A percentile compares a stretch with the other conserved stretches of the same genome.
These are phyloP conservation scores for Malus hybrid DNA, from an alignment of 331 rosid species.

Conservation along the genomic window DNA sequence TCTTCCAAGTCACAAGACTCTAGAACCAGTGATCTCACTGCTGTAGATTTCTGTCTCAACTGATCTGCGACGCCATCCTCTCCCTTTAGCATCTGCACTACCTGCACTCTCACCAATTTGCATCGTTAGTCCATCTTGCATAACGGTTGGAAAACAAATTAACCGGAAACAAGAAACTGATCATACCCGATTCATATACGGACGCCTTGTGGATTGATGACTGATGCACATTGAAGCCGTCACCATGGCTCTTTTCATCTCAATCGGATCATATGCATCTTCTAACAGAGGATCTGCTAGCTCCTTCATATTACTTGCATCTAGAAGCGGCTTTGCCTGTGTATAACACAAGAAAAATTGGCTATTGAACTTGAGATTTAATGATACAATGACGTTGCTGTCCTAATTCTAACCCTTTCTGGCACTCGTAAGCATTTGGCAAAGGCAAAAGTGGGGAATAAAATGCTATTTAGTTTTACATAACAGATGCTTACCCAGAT, in stretches of 20 bases:
- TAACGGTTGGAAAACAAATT: not conserved
- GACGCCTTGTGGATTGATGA: slow-evolving; percentile 60
- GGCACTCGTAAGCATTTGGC: not conserved
- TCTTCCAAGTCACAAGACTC: slow-evolving; percentile 82
- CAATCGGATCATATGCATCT: slow-evolving; percentile 41
- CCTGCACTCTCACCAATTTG: slow-evolving; percentile 25
- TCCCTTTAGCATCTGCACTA: slow-evolving; percentile 51
- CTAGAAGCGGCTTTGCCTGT: slow-evolving; percentile 88
- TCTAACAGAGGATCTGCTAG: slow-evolving; percentile 66
- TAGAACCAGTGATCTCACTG: slow-evolving; percentile 34
- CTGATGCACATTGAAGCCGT: slow-evolving; percentile 75
- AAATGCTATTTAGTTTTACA: not conserved
- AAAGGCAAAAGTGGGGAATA: not conserved
- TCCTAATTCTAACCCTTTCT: not conserved
- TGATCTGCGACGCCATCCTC: slow-evolving; percentile 36
- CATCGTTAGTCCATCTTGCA: not conserved
- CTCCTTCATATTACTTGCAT: slow-evolving; percentile 39
- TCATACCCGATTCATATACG: slow-evolving; percentile 64
- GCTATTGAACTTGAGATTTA: too few species aligned
- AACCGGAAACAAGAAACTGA: not conserved
- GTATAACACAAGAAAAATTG: not conserved
- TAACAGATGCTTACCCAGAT: slow-evolving; percentile 55
- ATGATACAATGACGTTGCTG: too few species aligned
- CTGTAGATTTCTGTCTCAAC: slow-evolving; percentile 18
- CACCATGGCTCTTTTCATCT: slow-evolving; percentile 55